phyloP scores from a whole-genome alignment of 352 stramenopile genomes.

The Pythium utonaiense region DNA sequence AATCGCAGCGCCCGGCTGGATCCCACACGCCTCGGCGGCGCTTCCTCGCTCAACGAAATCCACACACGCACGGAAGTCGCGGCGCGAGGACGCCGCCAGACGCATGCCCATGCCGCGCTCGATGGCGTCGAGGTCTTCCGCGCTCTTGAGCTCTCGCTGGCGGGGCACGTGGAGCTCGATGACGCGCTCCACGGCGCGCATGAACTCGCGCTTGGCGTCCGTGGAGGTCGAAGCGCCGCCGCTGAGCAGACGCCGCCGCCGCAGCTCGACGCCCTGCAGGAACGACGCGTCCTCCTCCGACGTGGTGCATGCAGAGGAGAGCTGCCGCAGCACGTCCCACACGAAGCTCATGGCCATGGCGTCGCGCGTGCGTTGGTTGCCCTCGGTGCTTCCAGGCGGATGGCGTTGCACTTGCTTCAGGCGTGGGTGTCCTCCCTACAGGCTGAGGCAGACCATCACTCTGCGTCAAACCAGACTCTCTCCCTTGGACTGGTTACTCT shows the following conservation, averaged over 20 bases:
- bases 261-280: conserved; percentile 2
- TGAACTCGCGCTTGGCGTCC: conserved; percentile 12
- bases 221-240: neutral
- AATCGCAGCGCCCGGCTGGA: conserved; percentile 54
- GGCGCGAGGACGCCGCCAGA: conserved; percentile 48
- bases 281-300: conserved; percentile 25
- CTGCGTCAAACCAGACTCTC: neutral
- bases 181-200: conserved; percentile 46
- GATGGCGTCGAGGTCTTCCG: conserved; percentile 31
- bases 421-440: conserved; percentile 2
- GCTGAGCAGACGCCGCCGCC: conserved; percentile 1
- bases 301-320: conserved; percentile 22
- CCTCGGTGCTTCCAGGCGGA: no score
- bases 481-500: neutral
- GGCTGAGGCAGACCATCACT: conserved; percentile 18
- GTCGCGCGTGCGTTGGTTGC: no score
- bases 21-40: conserved; percentile 40
- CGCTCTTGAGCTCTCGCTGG: conserved; percentile 15
- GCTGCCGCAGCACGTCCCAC: conserved; percentile 23
- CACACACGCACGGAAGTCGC: conserved; percentile 61
- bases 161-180: conserved; percentile 42
- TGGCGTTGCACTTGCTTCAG: neutral
- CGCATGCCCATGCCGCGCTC: conserved; percentile 52
- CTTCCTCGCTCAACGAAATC: conserved; percentile 60
- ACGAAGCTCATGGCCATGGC: conserved; percentile 20